Conservation (phyloP, 2,329 filamentous ascomycete species). For the Lachnellula suecica region DNA sequence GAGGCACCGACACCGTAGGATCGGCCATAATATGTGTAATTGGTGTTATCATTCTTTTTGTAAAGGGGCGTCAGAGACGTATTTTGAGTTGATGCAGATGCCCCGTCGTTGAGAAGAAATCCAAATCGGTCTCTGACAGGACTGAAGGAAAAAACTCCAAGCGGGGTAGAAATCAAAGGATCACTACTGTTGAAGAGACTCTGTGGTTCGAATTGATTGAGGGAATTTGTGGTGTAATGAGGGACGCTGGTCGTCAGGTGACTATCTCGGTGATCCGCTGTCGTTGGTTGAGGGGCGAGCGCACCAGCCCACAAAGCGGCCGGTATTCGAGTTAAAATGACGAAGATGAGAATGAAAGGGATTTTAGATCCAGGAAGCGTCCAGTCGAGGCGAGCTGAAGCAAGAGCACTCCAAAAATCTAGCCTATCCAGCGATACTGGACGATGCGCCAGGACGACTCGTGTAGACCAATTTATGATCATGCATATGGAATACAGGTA, state of each 20-base stretch:
- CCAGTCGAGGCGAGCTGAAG: background rate
- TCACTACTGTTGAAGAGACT: background rate
- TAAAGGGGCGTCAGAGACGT: background rate
- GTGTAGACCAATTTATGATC: background rate
- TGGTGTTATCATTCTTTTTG: conserved; percentile 4
- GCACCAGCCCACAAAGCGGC: conserved; percentile 1
- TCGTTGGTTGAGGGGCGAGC: background rate
- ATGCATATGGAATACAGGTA: background rate
- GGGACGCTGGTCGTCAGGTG: background rate
- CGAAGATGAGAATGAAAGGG: background rate
- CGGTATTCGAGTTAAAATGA: background rate
- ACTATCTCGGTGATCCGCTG: background rate
- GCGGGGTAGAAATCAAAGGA: background rate
- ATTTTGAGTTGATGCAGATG: background rate
- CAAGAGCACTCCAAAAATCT: background rate
- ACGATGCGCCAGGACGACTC: background rate
- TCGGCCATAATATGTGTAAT: conserved; percentile 4
- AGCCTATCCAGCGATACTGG: background rate
- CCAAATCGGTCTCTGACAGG: conserved; percentile 1
- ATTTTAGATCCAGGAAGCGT: background rate
- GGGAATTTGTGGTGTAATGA: background rate
- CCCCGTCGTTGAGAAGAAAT: background rate
- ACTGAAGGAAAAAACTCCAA: background rate
- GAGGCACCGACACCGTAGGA: conserved; percentile 8
- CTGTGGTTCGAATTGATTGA: background rate